These are phyloP conservation scores for Pontederia paniculata DNA, from an alignment of 176 grass and related monocot species.

Conservation along the genomic window DNA sequence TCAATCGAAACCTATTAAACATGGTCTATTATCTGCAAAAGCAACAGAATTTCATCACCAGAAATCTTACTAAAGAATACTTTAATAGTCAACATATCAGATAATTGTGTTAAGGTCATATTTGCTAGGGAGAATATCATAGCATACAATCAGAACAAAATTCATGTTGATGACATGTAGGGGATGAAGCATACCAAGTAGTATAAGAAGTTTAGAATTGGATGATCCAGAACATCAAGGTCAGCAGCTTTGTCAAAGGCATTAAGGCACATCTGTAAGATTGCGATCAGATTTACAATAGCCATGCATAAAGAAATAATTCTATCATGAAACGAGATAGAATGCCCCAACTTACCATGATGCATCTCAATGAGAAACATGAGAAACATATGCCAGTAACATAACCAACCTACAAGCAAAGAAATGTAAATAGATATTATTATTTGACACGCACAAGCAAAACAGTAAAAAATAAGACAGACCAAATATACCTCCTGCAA, in stretches of 20 bases:
- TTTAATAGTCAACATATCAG: too few species aligned
- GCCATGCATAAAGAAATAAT: conserved; percentile 11
- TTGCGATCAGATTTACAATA: conserved; percentile 17
- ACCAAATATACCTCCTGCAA: conserved; percentile 40
- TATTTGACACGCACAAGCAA: too few species aligned
- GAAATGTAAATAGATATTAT: neutral
- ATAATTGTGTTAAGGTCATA: too few species aligned
- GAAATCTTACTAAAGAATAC: too few species aligned
- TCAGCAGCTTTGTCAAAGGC: conserved; percentile 85
- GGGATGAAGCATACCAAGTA: conserved; percentile 54
- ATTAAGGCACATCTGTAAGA: conserved; percentile 75
- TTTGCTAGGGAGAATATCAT: neutral
- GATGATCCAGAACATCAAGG: conserved; percentile 84
- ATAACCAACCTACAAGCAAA: conserved; percentile 58
- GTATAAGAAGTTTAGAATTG: conserved; percentile 90
- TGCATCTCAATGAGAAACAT: conserved; percentile 91
- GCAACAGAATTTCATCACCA: too few species aligned
- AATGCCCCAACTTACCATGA: conserved; percentile 49
- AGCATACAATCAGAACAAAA: conserved; percentile 5
- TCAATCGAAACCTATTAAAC: too few species aligned
- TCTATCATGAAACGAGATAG: neutral
- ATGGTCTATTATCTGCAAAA: too few species aligned
- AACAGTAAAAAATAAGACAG: neutral
- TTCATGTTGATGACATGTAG: neutral
- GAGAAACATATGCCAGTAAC: conserved; percentile 81